These are phyloP conservation scores for Hygrophoropsis aurantiaca DNA, from an alignment of 768 basidiomycete genomes.

Conservation along the genomic window DNA sequence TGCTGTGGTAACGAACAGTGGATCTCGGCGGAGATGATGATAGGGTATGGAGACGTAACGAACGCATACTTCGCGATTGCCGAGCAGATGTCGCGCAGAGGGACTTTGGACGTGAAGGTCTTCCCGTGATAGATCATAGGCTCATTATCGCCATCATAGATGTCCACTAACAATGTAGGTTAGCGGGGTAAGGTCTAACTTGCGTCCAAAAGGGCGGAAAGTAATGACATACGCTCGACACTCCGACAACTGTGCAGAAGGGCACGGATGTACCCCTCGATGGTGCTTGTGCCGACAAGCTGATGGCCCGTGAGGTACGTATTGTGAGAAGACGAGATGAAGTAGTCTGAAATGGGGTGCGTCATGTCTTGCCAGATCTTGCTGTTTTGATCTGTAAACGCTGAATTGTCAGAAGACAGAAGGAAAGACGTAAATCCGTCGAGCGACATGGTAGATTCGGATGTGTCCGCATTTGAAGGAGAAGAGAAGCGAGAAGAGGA, in stretches of 20 bases:
- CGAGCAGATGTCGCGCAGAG: conserved; percentile 75
- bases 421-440: conserved; percentile 80
- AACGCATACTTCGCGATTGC: conserved; percentile 92
- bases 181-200: no score
- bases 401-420: conserved; percentile 73
- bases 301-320: conserved; percentile 89
- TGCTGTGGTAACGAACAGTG: conserved; percentile 83
- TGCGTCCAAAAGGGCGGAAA: background rate
- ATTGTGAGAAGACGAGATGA: conserved; percentile 88
- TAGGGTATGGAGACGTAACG: conserved; percentile 84
- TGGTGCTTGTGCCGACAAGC: conserved; percentile 82
- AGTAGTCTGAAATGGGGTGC: conserved; percentile 83
- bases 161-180: conserved; percentile 68
- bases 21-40: conserved; percentile 92
- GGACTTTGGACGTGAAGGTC: conserved; percentile 82
- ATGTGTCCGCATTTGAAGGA: conserved; percentile 6
- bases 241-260: conserved; percentile 88
- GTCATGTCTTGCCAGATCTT: conserved; percentile 84
- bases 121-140: conserved; percentile 90
- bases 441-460: conserved; percentile 38
- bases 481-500: conserved; percentile 5
- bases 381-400: conserved; percentile 51
- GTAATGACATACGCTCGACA: conserved; percentile 74
- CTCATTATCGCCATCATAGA: conserved; percentile 84
- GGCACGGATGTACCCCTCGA: conserved; percentile 92